A percentile compares a stretch with the other conserved stretches of the same genome.
Conservation (phyloP, 106 monocot genomes). For the Apostasia ramifera region DNA sequence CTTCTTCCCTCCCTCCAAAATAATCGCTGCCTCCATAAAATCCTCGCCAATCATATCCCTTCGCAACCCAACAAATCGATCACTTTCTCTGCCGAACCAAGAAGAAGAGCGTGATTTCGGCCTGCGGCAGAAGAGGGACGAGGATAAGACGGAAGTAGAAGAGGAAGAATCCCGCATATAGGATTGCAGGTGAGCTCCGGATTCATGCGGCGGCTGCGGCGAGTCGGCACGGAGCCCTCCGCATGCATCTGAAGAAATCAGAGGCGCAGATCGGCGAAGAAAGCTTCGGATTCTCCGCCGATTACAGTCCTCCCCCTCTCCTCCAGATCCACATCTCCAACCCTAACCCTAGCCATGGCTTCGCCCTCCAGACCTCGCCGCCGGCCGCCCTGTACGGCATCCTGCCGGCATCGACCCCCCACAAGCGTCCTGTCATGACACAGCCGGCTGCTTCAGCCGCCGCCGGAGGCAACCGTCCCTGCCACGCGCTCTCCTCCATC, state of each 20-base stretch:
- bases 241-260: conserved; percentile 30
- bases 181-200: neutral
- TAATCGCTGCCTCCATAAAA: no score
- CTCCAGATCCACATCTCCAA: conserved; percentile 22
- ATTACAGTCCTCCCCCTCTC: conserved; percentile 17
- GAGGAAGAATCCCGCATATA: neutral
- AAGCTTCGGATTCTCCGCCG: conserved; percentile 28
- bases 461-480: neutral
- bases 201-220: neutral
- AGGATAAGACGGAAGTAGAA: neutral
- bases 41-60: no score
- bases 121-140: neutral
- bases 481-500: neutral
- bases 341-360: conserved; percentile 8
- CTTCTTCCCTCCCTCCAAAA: no score
- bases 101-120: neutral
- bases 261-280: conserved; percentile 28
- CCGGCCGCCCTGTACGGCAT: conserved; percentile 6
- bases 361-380: neutral
- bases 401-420: conserved; percentile 13
- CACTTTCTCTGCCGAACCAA: neutral
- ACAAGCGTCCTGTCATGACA: conserved; percentile 23
- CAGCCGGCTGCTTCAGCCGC: neutral
- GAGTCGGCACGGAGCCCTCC: neutral
- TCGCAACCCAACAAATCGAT: neutral